Evolutionary conservation across 2,329 filamentous ascomycete species (phyloP).

Genomic region (Trichoderma sp.): DNA sequence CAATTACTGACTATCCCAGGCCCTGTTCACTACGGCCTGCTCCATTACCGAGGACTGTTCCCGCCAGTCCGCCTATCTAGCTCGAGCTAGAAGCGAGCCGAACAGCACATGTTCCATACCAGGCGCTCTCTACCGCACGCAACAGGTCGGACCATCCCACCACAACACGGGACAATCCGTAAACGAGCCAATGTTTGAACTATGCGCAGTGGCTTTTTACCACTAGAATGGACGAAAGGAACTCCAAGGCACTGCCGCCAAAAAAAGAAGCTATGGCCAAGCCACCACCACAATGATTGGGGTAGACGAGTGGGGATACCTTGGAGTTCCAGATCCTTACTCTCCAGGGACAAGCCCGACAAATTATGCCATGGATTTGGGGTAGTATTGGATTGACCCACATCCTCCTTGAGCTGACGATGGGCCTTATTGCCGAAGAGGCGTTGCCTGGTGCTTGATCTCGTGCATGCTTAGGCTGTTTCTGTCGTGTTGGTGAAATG

Average conservation of each 20-base stretch:
- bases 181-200: neutral
- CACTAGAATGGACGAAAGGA: constrained; percentile 15
- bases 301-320: constrained; percentile 2
- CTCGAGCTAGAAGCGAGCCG: neutral
- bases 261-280: constrained; percentile 15
- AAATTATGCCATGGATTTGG: constrained; percentile 11
- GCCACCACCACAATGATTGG: neutral
- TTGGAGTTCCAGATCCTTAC: constrained; percentile 17
- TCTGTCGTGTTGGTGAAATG: constrained; percentile 9
- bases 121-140: neutral
- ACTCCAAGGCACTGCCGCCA: neutral
- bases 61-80: neutral
- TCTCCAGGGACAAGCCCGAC: constrained; percentile 1
- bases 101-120: neutral
- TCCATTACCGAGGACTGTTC: neutral
- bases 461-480: constrained; percentile 11
- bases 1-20: neutral
- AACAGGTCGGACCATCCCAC: neutral
- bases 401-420: constrained; percentile 17
- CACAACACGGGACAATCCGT: neutral
- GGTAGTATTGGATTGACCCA: constrained; percentile 8
- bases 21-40: neutral
- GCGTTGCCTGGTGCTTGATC: constrained; percentile 14
- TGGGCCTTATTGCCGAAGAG: constrained; percentile 15
- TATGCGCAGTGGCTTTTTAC: neutral